A percentile compares a stretch with the other conserved stretches of the same genome.
Evolutionary conservation across 352 stramenopile species (phyloP).

Genomic region (Globisporangium cystogenes): DNA sequence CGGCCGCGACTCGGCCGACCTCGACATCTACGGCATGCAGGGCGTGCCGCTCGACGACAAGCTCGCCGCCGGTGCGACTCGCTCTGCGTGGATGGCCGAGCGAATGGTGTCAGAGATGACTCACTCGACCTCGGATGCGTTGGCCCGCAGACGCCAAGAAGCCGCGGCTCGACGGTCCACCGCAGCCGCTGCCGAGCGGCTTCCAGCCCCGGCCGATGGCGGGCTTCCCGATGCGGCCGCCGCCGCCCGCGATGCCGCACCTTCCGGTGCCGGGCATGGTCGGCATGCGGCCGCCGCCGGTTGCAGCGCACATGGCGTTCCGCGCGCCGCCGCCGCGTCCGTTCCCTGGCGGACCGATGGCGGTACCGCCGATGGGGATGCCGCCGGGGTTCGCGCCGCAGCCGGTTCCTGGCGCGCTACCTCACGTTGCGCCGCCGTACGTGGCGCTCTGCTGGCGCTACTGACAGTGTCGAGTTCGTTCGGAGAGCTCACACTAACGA

Average conservation of each 20-base stretch:
- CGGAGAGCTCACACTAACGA: too few species aligned
- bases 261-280: slow-evolving; percentile 42
- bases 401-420: slow-evolving; percentile 1
- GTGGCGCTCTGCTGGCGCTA: neutral
- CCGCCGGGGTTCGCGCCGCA: slow-evolving; percentile 12
- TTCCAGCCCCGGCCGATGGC: slow-evolving; percentile 34
- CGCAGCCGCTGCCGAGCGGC: slow-evolving; percentile 22
- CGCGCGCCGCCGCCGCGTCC: slow-evolving; percentile 24
- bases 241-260: slow-evolving; percentile 41
- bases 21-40: slow-evolving; percentile 91
- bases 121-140: too few species aligned
- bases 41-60: slow-evolving; percentile 52
- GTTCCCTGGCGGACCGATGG: slow-evolving; percentile 32
- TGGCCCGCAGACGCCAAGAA: slow-evolving; percentile 37
- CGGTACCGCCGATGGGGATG: slow-evolving; percentile 5
- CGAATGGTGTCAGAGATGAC: too few species aligned
- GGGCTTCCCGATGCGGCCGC: slow-evolving; percentile 35
- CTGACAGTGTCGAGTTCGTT: neutral
- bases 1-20: slow-evolving; percentile 67
- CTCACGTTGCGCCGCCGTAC: slow-evolving; percentile 5
- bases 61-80: slow-evolving; percentile 14
- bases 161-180: slow-evolving; percentile 26
- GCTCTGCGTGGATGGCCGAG: slow-evolving; percentile 8
- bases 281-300: slow-evolving; percentile 44
- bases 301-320: slow-evolving; percentile 16